Percentiles rank a stretch among this genome's conserved stretches.
These are phyloP conservation scores for Blepharisma undulans DNA, from an alignment of 169 alveolate species.

Conservation along the genomic window DNA sequence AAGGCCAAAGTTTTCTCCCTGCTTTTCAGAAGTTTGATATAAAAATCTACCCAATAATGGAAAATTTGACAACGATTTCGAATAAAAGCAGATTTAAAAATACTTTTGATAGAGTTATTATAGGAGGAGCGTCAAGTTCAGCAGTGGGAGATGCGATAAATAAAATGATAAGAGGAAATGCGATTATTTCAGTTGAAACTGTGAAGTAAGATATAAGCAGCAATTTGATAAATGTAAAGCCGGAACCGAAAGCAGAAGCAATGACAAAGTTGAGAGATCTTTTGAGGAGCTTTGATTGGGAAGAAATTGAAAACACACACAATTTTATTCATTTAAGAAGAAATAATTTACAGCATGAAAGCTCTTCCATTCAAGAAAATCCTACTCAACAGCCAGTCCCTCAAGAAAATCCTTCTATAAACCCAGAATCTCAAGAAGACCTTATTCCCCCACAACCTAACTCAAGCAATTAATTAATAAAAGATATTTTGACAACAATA, in stretches of 20 bases:
- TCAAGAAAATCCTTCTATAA: too few species aligned
- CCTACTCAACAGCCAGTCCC: too few species aligned
- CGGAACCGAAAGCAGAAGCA: background rate
- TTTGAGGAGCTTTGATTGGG: background rate
- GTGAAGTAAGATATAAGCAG: background rate
- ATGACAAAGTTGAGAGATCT: background rate
- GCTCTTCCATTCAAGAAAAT: background rate
- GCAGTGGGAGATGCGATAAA: background rate
- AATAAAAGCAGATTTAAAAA: slow-evolving; percentile 69
- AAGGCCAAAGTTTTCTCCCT: slow-evolving; percentile 58
- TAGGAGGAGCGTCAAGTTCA: slow-evolving; percentile 45
- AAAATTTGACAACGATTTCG: slow-evolving; percentile 58
- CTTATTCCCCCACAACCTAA: background rate
- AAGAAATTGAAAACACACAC: background rate
- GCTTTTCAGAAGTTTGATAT: slow-evolving; percentile 73
- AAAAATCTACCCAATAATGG: slow-evolving; percentile 66
- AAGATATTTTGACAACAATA: slow-evolving; percentile 54
- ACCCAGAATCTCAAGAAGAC: background rate
- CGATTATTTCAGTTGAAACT: background rate
- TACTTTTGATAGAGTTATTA: slow-evolving; percentile 66
- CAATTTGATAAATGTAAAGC: background rate
- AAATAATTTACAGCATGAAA: background rate
- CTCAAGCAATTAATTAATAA: background rate
- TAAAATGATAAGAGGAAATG: background rate
- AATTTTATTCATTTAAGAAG: background rate